A percentile compares a stretch with the other conserved stretches of the same genome.
Conservation (phyloP, 2,329 filamentous ascomycete genomes). For the Claviceps purpurea region DNA sequence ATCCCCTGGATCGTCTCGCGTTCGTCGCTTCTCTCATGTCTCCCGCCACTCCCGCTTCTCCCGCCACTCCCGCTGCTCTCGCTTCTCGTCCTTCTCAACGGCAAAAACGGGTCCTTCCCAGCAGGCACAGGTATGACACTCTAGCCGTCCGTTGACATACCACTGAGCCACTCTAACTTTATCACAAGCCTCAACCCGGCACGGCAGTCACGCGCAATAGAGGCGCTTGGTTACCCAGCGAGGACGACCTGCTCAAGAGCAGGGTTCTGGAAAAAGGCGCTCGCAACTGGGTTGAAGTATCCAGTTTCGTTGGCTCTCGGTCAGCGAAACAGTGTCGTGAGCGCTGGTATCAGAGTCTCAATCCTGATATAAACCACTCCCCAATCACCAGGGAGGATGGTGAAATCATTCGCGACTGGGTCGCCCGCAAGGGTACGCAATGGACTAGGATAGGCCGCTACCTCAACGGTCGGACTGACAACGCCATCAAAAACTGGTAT, state of each 20-base stretch:
- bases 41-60: too few relatives aligned
- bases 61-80: neutral
- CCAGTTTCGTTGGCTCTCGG: conserved; percentile 58
- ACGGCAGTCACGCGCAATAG: conserved; percentile 24
- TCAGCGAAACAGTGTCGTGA: conserved; percentile 93
- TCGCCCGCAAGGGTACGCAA: conserved; percentile 50
- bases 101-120: neutral
- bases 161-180: neutral
- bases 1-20: neutral
- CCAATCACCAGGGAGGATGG: conserved; percentile 63
- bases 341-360: conserved; percentile 59
- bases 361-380: conserved; percentile 18
- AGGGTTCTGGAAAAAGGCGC: conserved; percentile 61
- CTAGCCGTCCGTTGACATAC: too few relatives aligned
- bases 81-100: neutral
- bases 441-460: too few relatives aligned
- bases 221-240: conserved; percentile 70
- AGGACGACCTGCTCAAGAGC: conserved; percentile 57
- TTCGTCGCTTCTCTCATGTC: neutral
- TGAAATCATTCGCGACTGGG: conserved; percentile 60
- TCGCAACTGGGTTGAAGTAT: conserved; percentile 83
- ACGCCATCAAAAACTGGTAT: too few relatives aligned
- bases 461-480: too few relatives aligned
- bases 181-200: neutral
- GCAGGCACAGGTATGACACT: neutral